Conservation (phyloP, 2,329 filamentous ascomycete species). For the Atkinsonella texensis region DNA sequence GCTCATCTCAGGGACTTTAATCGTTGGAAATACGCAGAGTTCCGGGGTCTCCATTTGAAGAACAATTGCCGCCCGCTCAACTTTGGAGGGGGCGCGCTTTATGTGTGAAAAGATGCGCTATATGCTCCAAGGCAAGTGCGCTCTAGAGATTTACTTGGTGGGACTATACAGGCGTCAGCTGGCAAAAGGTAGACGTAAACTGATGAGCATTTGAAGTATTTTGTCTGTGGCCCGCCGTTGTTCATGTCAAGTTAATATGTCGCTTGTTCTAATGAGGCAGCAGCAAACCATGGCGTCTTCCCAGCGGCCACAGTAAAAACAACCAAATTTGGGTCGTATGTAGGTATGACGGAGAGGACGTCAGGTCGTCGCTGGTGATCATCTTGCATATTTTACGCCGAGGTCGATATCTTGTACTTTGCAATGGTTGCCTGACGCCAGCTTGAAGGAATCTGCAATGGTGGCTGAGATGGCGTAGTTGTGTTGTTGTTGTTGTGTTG, state of each 20-base stretch:
- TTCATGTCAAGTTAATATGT: not conserved
- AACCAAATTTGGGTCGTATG: no score
- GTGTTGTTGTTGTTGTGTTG: no score
- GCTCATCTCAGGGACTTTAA: not conserved
- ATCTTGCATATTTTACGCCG: no score
- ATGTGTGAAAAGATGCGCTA: not conserved
- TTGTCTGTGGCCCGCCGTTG: not conserved
- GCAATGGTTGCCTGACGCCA: no score
- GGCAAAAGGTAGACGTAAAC: slow-evolving; percentile 11
- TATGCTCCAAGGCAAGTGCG: slow-evolving; percentile 1
- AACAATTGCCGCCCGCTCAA: not conserved
- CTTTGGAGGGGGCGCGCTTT: not conserved
- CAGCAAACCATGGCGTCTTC: no score
- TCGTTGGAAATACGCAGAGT: slow-evolving; percentile 4
- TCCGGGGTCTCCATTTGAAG: not conserved
- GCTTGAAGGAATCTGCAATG: not conserved
- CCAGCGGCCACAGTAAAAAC: no score
- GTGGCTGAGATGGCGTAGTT: not conserved
- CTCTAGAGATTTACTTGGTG: not conserved
- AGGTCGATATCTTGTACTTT: no score
- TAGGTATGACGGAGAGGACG: no score
- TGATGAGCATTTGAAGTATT: slow-evolving; percentile 7
- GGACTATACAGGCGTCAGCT: slow-evolving; percentile 8
- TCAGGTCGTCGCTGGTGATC: no score
- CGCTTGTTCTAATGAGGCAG: no score